Evolutionary conservation across 352 stramenopile species (phyloP).

Genomic region (Synura sp.): DNA sequence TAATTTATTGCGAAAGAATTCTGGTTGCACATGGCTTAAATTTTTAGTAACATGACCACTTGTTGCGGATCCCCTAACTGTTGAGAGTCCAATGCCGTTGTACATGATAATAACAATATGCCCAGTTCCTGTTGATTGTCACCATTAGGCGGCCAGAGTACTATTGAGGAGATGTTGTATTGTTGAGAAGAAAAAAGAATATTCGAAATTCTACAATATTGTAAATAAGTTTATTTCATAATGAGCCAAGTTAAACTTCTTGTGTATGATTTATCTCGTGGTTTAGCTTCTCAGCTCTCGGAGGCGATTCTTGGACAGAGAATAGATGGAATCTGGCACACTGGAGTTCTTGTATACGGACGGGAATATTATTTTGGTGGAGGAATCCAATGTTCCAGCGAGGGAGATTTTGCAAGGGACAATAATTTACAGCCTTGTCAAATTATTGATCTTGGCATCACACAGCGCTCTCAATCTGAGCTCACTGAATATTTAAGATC

Average conservation of each 20-base stretch:
- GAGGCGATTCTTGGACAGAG: not conserved
- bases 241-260: not conserved
- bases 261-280: conserved; percentile 22
- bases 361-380: conserved; percentile 32
- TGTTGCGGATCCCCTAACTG: conserved; percentile 17
- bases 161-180: too few relatives aligned
- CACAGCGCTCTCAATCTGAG: not conserved
- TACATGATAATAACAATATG: too few relatives aligned
- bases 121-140: too few relatives aligned
- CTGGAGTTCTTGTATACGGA: not conserved
- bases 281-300: not conserved
- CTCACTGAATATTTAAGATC: not conserved
- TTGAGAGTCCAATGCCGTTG: conserved; percentile 38
- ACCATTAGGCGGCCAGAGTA: too few relatives aligned
- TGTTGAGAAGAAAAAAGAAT: too few relatives aligned
- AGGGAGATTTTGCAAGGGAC: not conserved
- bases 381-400: not conserved
- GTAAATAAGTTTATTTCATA: too few relatives aligned
- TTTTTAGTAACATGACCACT: conserved; percentile 31
- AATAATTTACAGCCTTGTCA: not conserved
- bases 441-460: not conserved
- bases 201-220: too few relatives aligned
- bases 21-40: conserved; percentile 11
- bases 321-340: conserved; percentile 31
- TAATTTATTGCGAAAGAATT: conserved; percentile 41